A percentile compares a stretch with the other conserved stretches of the same genome.
Conservation (phyloP, 1,139 yeast genomes). For the Suhomyces panamericanus region DNA sequence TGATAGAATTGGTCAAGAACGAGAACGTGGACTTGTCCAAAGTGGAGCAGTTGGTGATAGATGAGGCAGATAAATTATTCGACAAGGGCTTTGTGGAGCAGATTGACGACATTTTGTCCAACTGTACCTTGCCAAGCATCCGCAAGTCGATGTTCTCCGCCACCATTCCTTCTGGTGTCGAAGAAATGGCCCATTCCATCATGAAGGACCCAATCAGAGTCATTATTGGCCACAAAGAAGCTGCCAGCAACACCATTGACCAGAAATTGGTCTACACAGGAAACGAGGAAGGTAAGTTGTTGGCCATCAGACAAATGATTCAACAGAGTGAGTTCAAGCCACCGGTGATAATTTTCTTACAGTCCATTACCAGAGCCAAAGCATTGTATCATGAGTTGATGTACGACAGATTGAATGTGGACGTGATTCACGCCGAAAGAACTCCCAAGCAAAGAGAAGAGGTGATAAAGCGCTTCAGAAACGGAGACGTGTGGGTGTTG, state of each 20-base stretch:
- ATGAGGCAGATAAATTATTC: conserved; percentile 94
- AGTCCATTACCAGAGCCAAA: conserved; percentile 90
- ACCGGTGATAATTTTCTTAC: conserved; percentile 89
- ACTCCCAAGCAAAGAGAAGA: conserved; percentile 87
- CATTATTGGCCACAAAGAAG: conserved; percentile 91
- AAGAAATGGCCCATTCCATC: conserved; percentile 79
- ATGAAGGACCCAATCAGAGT: conserved; percentile 86
- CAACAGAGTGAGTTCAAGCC: conserved; percentile 86
- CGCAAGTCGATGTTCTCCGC: conserved; percentile 89
- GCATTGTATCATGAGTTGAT: conserved; percentile 89
- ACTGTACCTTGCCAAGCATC: conserved; percentile 56
- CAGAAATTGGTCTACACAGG: conserved; percentile 88
- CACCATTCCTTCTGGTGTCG: conserved; percentile 92
- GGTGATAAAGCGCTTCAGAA: conserved; percentile 78
- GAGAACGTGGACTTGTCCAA: conserved; percentile 57
- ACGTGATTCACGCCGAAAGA: conserved; percentile 94
- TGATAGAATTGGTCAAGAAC: conserved; percentile 72
- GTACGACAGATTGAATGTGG: conserved; percentile 89
- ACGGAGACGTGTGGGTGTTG: conserved; percentile 93
- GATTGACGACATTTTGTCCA: conserved; percentile 78
- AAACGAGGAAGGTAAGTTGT: conserved; percentile 88
- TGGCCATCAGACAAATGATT: conserved; percentile 87
- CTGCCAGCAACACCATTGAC: conserved; percentile 81
- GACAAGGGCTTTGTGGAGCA: conserved; percentile 91
- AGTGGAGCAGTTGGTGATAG: conserved; percentile 77